Evolutionary conservation across 2,329 filamentous ascomycete species (phyloP).

Genomic region (Neonectria hederae): DNA sequence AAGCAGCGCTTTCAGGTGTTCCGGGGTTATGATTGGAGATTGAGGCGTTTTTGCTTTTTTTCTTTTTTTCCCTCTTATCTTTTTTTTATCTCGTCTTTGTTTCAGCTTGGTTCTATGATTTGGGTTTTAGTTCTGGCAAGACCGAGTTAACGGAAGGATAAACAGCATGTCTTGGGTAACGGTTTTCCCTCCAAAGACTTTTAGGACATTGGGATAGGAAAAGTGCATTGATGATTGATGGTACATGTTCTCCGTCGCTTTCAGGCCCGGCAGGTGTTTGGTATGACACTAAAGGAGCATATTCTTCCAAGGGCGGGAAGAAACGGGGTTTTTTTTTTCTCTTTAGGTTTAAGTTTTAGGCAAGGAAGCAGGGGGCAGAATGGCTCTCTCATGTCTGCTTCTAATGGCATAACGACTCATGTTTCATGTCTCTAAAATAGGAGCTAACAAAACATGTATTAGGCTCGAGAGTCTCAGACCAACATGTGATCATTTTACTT

Average conservation of each 20-base stretch:
- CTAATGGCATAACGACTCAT: not conserved
- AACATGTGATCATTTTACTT: not conserved
- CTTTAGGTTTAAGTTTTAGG: not conserved
- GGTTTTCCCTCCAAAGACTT: not conserved
- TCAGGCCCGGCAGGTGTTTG: constrained; percentile 14
- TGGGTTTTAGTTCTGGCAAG: not conserved
- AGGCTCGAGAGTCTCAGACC: not conserved
- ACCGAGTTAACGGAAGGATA: not conserved
- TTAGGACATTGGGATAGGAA: not conserved
- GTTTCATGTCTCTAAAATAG: not conserved
- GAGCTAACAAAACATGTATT: not conserved
- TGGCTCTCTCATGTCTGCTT: not conserved
- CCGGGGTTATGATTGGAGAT: constrained; percentile 13
- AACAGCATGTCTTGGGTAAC: not conserved
- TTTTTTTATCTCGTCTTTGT: constrained; percentile 28
- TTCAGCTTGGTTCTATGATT: not conserved
- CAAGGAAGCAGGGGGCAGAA: not conserved
- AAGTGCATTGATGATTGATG: not conserved
- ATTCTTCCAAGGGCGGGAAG: not conserved
- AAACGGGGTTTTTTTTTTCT: not conserved
- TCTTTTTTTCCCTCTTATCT: constrained; percentile 6
- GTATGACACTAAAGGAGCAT: not conserved
- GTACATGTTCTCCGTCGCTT: not conserved
- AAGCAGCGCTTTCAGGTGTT: constrained; percentile 37
- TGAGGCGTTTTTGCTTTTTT: constrained; percentile 1